Base-by-base conservation (phyloP, 768 basidiomycete species). In the Termitomyces sp. region DNA sequence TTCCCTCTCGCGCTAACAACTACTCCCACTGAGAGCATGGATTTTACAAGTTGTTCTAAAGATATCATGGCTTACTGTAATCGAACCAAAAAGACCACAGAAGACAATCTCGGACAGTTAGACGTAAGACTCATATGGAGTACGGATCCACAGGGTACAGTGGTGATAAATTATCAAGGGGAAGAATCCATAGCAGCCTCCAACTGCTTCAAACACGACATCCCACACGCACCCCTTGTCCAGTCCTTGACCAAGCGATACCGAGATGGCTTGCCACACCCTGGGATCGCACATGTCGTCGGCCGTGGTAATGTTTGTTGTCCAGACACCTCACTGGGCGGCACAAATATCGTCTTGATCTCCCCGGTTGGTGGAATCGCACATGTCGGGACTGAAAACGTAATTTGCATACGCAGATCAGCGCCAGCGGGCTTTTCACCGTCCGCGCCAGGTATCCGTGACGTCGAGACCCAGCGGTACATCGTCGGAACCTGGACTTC, bases 391-490 rank as follows among this genome's bases (percentile, higher is more conserved):
- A 87, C 76, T 0, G 81, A 81, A 62, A 87, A 82, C 5, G 78
- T 74, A 46, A 86, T 67, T 28, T 59, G 65, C 78, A 85, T 77
- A 8, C 21, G 38, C 26, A 23, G 28, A 19, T 57, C 46, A 2
- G 30, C n/a, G 21, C 14, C 38, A 4, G 21, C 26, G 42, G 19
- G 12, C 55, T 11, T 37, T 35, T 53, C 21, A 47, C 54, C 33
- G 21, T 50, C 28, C 19, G 10, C 31, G 5, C 51, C 5, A 30
- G 60, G 61, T 11, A 63, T 62, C 51, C 76, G 78, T 21, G 79
- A 71, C 1, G 81, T 84, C 4, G 87, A 89, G 1, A 88, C 69
- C 88, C 88, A 91, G 30, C 88, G 79, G 62, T 84, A 89, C 82
- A 82, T 85, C 4, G 77, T 81, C 2, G 89, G 77, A 43, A 68